A percentile compares a stretch with the other conserved stretches of the same genome.
phyloP scores from a whole-genome alignment of 257 asterid species.

The Solanum rostratum region DNA sequence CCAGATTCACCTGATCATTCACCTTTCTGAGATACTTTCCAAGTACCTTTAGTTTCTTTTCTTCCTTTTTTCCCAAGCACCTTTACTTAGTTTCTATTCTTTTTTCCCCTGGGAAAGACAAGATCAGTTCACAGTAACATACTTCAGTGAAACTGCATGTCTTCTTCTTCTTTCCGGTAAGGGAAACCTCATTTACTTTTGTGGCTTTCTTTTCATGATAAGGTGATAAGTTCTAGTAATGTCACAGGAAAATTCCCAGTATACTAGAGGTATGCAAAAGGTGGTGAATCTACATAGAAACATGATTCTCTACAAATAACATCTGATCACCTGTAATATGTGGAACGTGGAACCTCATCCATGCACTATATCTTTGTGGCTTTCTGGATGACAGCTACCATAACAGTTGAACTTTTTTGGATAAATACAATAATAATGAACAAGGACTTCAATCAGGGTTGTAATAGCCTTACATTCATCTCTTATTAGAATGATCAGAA shows the following conservation, averaged over 20 bases:
- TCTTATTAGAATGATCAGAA: background rate
- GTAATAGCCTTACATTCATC: background rate
- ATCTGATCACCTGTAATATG: background rate
- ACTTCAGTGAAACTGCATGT: background rate
- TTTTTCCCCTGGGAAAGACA: background rate
- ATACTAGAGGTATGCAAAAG: background rate
- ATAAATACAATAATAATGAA: background rate
- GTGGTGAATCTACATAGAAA: background rate
- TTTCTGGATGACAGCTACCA: background rate
- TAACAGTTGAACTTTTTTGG: background rate
- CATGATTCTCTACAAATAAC: background rate
- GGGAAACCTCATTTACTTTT: background rate
- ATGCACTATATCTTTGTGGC: background rate
- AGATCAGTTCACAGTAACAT: background rate
- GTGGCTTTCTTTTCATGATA: background rate
- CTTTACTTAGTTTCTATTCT: background rate
- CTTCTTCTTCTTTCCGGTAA: background rate
- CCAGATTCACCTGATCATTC: background rate
- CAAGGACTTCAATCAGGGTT: background rate
- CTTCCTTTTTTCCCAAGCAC: background rate
- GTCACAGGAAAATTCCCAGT: background rate
- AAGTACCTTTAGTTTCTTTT: no score
- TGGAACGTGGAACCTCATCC: background rate
- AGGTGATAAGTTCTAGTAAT: background rate
- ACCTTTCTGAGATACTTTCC: background rate